Evolutionary conservation across 2,329 filamentous ascomycete species (phyloP), one percentile per base, ranked within the genome.

Genomic region (Colletotrichum costaricense): DNA sequence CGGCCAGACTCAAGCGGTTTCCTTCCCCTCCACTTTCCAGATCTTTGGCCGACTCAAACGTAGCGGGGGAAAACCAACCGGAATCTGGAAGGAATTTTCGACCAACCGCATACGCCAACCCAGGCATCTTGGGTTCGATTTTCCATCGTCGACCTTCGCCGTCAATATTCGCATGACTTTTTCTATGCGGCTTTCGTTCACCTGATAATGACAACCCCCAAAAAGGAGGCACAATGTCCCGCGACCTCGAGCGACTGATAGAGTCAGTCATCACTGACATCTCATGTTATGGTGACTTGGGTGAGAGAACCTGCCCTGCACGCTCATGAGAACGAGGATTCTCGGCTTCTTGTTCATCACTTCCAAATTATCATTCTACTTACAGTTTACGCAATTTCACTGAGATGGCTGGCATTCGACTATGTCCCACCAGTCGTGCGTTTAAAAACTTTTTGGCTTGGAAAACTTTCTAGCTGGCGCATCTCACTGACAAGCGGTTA

Each of bases 261-360:
- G 69, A 75, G 52, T 73, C 58, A 52, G 69, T 76, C 33, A 70
- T 76, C 26, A 72, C 70, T 52, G 74, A 76, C 35, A 73, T 75
- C 54, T 76, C 74, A 16, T 76, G 74, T 49, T 74, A 76, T 42
- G 74, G 74, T 19, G 73, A 75, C 22, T 33, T 73, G 22, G 74
- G 74, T 76, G 22, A 73, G 74, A 69, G 33, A 63, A 26, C n/a
- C 49, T 49, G 2, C 38, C 14, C 38, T 33, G 42, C 19, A 49
- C 52, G 26, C 42, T 42, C 22, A 56, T 30, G 49, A 52, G 11
- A 64, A 26, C 3, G 6, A 24, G 28, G 9, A 35, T 14, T 26
- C 14, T 28, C 24, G 42, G 16, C 11, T n/a, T 42, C 24, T 33
- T 33, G 28, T 26, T 26, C 22, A 38, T 2, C 52, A 26, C 11